Evolutionary conservation across 2,329 filamentous ascomycete genomes (phyloP).

Genomic region (Claviceps quebecensis): DNA sequence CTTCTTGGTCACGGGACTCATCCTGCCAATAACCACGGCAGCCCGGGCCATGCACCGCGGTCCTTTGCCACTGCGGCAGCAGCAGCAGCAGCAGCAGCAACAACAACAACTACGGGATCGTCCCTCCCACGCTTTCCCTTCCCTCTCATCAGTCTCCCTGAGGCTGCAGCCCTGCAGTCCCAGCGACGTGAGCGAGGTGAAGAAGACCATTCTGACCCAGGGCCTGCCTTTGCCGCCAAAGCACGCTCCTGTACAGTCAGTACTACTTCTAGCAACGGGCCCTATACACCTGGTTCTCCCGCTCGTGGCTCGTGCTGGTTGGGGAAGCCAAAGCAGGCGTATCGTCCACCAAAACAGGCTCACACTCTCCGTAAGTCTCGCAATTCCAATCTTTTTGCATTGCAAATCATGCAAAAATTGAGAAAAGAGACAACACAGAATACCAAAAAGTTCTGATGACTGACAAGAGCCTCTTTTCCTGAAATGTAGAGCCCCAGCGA

Average conservation of each 20-base stretch:
- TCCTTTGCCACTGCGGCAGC: slow-evolving; percentile 11
- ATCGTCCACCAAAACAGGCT: neutral
- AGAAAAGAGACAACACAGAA: neutral
- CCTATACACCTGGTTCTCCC: slow-evolving; percentile 15
- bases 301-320: slow-evolving; percentile 5
- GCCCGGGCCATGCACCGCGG: neutral
- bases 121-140: slow-evolving; percentile 19
- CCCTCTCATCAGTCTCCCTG: slow-evolving; percentile 22
- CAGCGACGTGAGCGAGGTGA: slow-evolving; percentile 20
- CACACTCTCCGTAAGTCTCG: slow-evolving; percentile 2
- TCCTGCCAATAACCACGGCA: neutral
- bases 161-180: slow-evolving; percentile 21
- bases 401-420: neutral
- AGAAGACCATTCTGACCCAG: slow-evolving; percentile 22
- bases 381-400: neutral
- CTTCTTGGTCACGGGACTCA: slow-evolving; percentile 2
- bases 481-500: neutral
- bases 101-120: neutral
- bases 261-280: slow-evolving; percentile 15
- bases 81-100: slow-evolving; percentile 10
- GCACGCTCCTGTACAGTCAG: slow-evolving; percentile 18
- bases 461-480: neutral
- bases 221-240: slow-evolving; percentile 15
- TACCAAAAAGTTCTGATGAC: neutral
- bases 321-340: neutral